Evolutionary conservation across 2,329 filamentous ascomycete genomes (phyloP).

Genomic region (Curvularia sp.): DNA sequence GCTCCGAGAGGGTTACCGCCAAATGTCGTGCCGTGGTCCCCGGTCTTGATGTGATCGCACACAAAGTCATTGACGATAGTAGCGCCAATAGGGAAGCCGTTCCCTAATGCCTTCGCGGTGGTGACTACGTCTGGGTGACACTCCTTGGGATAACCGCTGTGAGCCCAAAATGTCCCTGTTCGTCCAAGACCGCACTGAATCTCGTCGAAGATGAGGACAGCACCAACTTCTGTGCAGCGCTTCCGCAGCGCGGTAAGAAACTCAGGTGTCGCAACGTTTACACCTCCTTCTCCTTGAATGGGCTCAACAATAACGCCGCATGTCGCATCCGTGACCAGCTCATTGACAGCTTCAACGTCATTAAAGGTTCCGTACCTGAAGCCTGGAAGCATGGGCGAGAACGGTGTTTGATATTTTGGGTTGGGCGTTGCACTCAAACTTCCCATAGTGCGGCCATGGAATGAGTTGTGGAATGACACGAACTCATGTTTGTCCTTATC

Average conservation of each 20-base stretch:
- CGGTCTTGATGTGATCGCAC: constrained; percentile 71
- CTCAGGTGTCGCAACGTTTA: constrained; percentile 81
- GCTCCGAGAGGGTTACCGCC: constrained; percentile 89
- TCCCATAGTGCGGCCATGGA: constrained; percentile 97
- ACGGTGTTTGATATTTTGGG: constrained; percentile 95
- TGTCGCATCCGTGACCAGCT: constrained; percentile 81
- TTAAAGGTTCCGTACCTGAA: constrained; percentile 90
- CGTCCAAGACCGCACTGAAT: constrained; percentile 93
- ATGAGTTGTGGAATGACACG: constrained; percentile 89
- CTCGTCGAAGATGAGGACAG: constrained; percentile 92
- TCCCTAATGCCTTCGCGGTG: constrained; percentile 93
- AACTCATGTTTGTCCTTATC: constrained; percentile 78
- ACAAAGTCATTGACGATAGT: constrained; percentile 73
- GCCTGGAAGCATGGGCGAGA: constrained; percentile 92
- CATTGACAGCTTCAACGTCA: constrained; percentile 73
- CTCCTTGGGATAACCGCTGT: constrained; percentile 73
- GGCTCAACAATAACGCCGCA: constrained; percentile 97
- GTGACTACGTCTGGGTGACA: constrained; percentile 95
- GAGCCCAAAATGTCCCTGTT: constrained; percentile 91
- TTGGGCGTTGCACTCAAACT: constrained; percentile 95
- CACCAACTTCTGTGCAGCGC: constrained; percentile 85
- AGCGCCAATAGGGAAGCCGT: constrained; percentile 94
- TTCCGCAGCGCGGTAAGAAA: constrained; percentile 85
- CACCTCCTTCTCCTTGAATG: constrained; percentile 95
- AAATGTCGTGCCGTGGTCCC: constrained; percentile 94